A percentile compares a stretch with the other conserved stretches of the same genome.
phyloP scores from a whole-genome alignment of 306 rosid species.

The Luffa acutangula region DNA sequence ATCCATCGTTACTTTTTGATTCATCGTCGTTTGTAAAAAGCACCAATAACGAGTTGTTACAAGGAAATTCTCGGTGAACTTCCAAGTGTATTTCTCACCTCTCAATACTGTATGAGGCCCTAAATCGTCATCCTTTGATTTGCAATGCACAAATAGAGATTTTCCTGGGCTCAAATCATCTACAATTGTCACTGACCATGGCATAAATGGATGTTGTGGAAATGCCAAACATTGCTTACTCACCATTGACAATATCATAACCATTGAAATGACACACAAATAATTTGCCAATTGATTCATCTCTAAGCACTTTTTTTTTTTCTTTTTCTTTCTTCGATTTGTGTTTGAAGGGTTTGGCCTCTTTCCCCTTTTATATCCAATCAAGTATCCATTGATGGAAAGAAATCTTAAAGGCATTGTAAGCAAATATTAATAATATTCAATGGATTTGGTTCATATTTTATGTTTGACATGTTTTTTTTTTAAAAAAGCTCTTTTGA shows the following conservation, averaged over 20 bases:
- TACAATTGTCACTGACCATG: not conserved
- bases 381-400: not conserved
- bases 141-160: not conserved
- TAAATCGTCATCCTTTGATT: not conserved
- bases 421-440: too few relatives aligned
- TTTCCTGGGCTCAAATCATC: not conserved
- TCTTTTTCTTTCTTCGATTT: too few relatives aligned
- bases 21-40: not conserved
- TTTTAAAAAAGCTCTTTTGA: too few relatives aligned
- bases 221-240: not conserved
- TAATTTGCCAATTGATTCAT: not conserved
- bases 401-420: too few relatives aligned
- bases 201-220: not conserved
- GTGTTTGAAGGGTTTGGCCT: not conserved
- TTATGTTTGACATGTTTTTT: too few relatives aligned
- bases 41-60: not conserved
- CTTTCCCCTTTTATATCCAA: not conserved
- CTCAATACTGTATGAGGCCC: not conserved
- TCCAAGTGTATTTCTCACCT: not conserved
- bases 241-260: not conserved
- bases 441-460: too few relatives aligned
- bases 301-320: too few relatives aligned
- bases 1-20: not conserved
- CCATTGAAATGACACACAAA: not conserved
- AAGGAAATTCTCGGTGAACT: not conserved